These are phyloP conservation scores for Alternaria alternata DNA, from an alignment of 2,329 filamentous ascomycete genomes.

Conservation along the genomic window DNA sequence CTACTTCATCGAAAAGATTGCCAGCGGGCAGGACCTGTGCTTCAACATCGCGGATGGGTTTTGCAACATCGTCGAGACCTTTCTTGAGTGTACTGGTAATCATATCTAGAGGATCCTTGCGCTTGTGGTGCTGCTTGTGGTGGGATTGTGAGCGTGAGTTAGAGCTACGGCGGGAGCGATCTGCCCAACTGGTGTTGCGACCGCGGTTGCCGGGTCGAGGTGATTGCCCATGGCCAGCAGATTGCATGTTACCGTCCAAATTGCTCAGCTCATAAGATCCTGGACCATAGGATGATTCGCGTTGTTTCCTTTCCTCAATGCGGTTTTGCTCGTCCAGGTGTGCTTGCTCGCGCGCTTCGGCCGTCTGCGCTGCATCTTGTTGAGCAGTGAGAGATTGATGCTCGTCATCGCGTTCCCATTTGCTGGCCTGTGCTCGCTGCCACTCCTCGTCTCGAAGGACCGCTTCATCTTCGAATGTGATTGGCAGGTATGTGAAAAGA, in stretches of 20 bases:
- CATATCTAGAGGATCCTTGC: constrained; percentile 38
- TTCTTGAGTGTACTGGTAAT: constrained; percentile 38
- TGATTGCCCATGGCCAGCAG: constrained; percentile 6
- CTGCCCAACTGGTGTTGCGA: constrained; percentile 39
- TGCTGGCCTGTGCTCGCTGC: constrained; percentile 75
- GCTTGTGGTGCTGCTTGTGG: constrained; percentile 31
- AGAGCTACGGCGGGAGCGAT: constrained; percentile 38
- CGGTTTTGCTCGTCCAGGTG: constrained; percentile 38
- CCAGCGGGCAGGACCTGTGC: constrained; percentile 70
- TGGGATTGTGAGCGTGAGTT: constrained; percentile 38
- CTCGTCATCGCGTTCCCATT: constrained; percentile 67
- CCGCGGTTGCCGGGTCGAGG: constrained; percentile 29
- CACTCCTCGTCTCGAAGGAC: constrained; percentile 91
- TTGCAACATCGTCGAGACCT: constrained; percentile 39
- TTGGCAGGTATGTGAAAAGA: constrained; percentile 86
- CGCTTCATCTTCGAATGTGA: constrained; percentile 95
- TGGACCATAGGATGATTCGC: constrained; percentile 17
- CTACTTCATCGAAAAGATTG: constrained; percentile 83
- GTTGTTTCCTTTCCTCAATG: constrained; percentile 19
- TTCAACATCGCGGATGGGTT: constrained; percentile 48
- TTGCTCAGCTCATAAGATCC: constrained; percentile 42
- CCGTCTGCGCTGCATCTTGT: constrained; percentile 39
- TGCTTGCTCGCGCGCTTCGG: constrained; percentile 45
- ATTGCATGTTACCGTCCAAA: constrained; percentile 24
- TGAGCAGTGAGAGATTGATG: constrained; percentile 50